Evolutionary conservation across 768 basidiomycete species (phyloP).

Genomic region (Saitozyma podzolica): DNA sequence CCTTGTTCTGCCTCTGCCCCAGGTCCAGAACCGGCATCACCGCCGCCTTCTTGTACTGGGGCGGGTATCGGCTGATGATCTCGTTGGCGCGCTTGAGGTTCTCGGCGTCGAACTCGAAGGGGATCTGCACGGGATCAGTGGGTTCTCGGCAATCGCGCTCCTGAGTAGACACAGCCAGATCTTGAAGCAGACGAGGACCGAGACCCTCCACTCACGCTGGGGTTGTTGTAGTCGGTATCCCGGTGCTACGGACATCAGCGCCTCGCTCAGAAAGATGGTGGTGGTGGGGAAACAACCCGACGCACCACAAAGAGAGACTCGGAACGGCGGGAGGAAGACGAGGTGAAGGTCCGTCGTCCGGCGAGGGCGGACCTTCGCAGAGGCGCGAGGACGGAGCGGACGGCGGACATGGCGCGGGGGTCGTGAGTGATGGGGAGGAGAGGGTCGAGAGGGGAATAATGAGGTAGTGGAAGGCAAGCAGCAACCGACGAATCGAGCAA

Average conservation of each 20-base stretch:
- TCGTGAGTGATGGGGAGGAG: not conserved
- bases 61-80: constrained; percentile 89
- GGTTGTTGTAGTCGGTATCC: constrained; percentile 91
- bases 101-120: constrained; percentile 78
- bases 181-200: no score
- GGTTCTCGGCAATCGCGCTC: not conserved
- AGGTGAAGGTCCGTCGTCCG: constrained; percentile 49
- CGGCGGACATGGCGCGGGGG: constrained; percentile 24
- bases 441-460: no score
- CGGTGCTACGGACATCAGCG: constrained; percentile 67
- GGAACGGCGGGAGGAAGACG: constrained; percentile 61
- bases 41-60: constrained; percentile 98
- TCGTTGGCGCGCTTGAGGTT: constrained; percentile 83
- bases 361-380: constrained; percentile 14
- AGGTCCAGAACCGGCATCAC: constrained; percentile 95
- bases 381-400: constrained; percentile 26
- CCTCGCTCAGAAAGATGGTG: not conserved
- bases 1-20: constrained; percentile 95
- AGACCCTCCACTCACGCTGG: constrained; percentile 60
- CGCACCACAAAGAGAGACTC: constrained; percentile 85
- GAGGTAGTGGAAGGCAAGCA: no score
- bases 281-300: constrained; percentile 25
- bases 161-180: not conserved
- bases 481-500: no score
- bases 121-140: constrained; percentile 62